phyloP scores from a whole-genome alignment of 208 protist species.

The Wallacemonas sp. region DNA sequence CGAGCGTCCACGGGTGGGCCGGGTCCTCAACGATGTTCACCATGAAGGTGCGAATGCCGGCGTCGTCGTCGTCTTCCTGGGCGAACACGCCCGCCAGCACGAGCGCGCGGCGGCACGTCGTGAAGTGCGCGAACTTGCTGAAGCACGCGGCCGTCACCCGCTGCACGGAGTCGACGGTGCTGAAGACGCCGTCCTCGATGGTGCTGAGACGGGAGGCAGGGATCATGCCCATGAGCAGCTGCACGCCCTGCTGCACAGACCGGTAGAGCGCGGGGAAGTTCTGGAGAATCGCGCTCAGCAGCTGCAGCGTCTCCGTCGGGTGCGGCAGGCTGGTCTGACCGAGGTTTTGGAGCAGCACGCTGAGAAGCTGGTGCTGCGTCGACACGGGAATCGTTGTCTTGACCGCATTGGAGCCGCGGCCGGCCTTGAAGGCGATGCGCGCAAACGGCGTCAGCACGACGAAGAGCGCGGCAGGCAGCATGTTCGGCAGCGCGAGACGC shows the following conservation, averaged over 20 bases:
- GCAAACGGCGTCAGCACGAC: slow-evolving; percentile 72
- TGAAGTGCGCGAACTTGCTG: slow-evolving; percentile 78
- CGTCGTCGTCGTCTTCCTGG: slow-evolving; percentile 32
- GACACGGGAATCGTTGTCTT: slow-evolving; percentile 84
- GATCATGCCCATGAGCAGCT: slow-evolving; percentile 80
- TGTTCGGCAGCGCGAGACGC: slow-evolving; percentile 65
- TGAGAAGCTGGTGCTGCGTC: slow-evolving; percentile 88
- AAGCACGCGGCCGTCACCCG: slow-evolving; percentile 73
- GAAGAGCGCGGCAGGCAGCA: slow-evolving; percentile 84
- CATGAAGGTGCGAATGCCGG: slow-evolving; percentile 48
- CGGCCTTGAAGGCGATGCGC: slow-evolving; percentile 82
- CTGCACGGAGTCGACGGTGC: slow-evolving; percentile 65
- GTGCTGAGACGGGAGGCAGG: slow-evolving; percentile 47
- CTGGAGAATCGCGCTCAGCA: slow-evolving; percentile 72
- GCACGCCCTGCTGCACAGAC: slow-evolving; percentile 82
- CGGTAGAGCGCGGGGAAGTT: slow-evolving; percentile 84
- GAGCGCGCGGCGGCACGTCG: slow-evolving; percentile 70
- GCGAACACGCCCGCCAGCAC: slow-evolving; percentile 69
- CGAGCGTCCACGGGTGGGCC: slow-evolving; percentile 49
- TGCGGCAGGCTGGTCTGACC: slow-evolving; percentile 63
- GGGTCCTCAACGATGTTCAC: slow-evolving; percentile 34
- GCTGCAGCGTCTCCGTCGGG: slow-evolving; percentile 67
- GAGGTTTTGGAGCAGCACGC: slow-evolving; percentile 81
- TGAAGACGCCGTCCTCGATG: slow-evolving; percentile 72
- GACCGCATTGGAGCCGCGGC: slow-evolving; percentile 65